phyloP scores from a whole-genome alignment of 805 yeast species.

The Debaryomyces prosopidis region DNA sequence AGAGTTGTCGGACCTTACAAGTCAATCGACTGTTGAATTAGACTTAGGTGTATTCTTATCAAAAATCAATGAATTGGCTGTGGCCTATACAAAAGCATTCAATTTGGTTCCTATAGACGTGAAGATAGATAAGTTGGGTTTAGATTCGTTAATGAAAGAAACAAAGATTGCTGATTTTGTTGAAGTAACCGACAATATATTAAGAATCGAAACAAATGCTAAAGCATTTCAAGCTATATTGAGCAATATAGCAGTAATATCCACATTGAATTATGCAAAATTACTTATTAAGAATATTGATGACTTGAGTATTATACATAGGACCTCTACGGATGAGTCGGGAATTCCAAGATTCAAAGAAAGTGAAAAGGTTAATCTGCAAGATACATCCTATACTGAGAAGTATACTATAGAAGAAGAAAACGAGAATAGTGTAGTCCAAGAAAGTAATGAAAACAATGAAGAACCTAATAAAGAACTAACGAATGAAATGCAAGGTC shows the following conservation, averaged over 20 bases:
- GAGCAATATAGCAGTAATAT: conserved; percentile 21
- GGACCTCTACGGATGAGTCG: conserved; percentile 12
- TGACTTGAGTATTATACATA: conserved; percentile 10
- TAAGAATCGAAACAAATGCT: conserved; percentile 21
- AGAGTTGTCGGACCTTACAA: background rate
- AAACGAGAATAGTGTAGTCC: background rate
- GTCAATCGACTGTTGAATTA: conserved; percentile 8
- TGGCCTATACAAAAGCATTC: conserved; percentile 10
- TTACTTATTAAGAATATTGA: conserved; percentile 21
- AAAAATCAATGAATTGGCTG: conserved; percentile 8
- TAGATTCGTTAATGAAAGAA: conserved; percentile 11
- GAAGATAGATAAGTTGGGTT: conserved; percentile 6
- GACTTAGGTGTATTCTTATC: conserved; percentile 9
- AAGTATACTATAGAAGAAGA: background rate
- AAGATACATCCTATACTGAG: conserved; percentile 11
- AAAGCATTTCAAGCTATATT: conserved; percentile 18
- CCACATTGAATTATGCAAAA: conserved; percentile 18
- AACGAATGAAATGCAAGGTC: conserved; percentile 10
- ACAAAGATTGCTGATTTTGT: conserved; percentile 21
- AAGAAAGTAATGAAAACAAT: background rate
- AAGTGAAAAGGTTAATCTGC: conserved; percentile 2
- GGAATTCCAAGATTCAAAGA: background rate
- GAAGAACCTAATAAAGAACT: background rate
- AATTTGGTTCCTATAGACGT: conserved; percentile 4
- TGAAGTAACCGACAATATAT: conserved; percentile 14